Percentiles rank a stretch among this genome's conserved stretches.
These are phyloP conservation scores for Mycena filopes DNA, from an alignment of 768 basidiomycete genomes.

Conservation along the genomic window DNA sequence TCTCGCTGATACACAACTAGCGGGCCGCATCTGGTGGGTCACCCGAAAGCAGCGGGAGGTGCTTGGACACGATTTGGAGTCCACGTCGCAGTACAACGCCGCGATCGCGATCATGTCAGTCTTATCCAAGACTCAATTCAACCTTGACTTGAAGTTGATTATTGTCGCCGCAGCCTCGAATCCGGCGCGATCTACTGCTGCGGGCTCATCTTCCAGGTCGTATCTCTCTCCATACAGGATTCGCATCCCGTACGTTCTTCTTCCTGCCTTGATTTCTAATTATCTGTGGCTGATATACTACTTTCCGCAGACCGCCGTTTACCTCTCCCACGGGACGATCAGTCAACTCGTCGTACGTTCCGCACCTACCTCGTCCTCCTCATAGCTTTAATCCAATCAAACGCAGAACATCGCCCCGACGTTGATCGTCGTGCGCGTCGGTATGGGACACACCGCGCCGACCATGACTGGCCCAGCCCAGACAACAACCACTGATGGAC, in stretches of 20 bases:
- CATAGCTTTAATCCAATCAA: neutral
- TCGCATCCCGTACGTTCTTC: neutral
- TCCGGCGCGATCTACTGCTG: slow-evolving; percentile 27
- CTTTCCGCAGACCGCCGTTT: neutral
- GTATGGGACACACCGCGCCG: slow-evolving; percentile 9
- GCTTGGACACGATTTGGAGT: neutral
- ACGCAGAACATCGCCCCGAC: slow-evolving; percentile 23
- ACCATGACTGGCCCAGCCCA: neutral
- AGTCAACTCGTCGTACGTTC: slow-evolving; percentile 20
- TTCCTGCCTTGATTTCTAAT: neutral
- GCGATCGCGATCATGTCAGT: slow-evolving; percentile 24
- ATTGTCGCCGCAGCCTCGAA: slow-evolving; percentile 6
- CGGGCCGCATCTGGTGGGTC: slow-evolving; percentile 26
- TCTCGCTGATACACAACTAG: neutral
- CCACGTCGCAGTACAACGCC: slow-evolving; percentile 10
- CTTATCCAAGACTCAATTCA: neutral
- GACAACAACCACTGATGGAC: too few relatives aligned
- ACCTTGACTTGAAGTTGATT: neutral
- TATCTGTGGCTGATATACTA: too few relatives aligned
- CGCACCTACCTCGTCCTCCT: neutral
- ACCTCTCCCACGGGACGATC: slow-evolving; percentile 21
- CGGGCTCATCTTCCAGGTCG: slow-evolving; percentile 22
- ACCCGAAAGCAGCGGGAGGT: slow-evolving; percentile 13
- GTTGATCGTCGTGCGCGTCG: slow-evolving; percentile 26
- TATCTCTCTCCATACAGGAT: slow-evolving; percentile 9